A percentile compares a stretch with the other conserved stretches of the same genome.
phyloP scores from a whole-genome alignment of 106 monocot genomes.

The Dendrobium officinale region DNA sequence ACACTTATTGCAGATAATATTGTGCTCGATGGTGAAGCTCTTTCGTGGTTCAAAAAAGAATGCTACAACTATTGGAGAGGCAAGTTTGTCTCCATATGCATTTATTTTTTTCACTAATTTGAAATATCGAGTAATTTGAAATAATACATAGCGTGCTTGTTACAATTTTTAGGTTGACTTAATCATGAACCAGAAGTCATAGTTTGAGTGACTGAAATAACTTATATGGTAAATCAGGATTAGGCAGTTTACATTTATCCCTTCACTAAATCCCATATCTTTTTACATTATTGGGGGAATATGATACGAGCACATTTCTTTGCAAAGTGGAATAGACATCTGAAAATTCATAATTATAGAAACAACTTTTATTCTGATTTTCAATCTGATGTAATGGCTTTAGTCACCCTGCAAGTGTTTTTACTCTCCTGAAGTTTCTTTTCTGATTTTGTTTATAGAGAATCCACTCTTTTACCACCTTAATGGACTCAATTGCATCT shows the following conservation, averaged over 20 bases:
- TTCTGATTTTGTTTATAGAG: too few species aligned
- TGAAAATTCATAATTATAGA: too few species aligned
- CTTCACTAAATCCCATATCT: too few species aligned
- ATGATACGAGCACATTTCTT: too few species aligned
- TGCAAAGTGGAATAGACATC: too few species aligned
- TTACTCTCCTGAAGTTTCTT: neutral
- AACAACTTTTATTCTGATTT: neutral
- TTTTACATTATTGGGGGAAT: too few species aligned
- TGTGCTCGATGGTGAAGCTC: conserved; percentile 68
- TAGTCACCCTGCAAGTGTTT: neutral
- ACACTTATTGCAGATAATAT: conserved; percentile 55
- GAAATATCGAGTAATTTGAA: neutral
- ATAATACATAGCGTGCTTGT: neutral
- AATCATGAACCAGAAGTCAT: neutral
- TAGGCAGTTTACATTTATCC: neutral
- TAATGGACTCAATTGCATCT: neutral
- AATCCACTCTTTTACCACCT: neutral
- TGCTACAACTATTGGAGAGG: conserved; percentile 65
- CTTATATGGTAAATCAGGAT: neutral
- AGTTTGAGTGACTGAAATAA: neutral
- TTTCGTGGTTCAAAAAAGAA: conserved; percentile 47
- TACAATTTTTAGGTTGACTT: neutral
- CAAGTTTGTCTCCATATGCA: conserved; percentile 15
- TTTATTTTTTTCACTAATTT: neutral
- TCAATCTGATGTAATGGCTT: neutral